Evolutionary conservation across 2,329 filamentous ascomycete genomes (phyloP).

Genomic region (Akanthomyces lecanii): DNA sequence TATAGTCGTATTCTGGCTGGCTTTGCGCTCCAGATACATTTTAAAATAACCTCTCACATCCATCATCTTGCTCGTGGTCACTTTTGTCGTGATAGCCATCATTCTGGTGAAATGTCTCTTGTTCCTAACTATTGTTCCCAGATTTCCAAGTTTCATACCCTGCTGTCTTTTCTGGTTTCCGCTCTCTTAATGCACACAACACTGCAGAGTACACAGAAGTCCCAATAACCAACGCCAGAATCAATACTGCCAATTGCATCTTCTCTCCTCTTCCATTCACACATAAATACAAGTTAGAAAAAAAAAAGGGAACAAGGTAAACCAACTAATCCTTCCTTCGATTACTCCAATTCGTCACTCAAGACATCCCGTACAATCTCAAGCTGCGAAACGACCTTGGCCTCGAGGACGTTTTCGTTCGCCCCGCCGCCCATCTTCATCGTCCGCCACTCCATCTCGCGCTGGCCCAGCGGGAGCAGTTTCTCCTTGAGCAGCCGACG

Average conservation of each 20-base stretch:
- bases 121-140: not conserved
- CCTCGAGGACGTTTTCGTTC: conserved; percentile 65
- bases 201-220: not conserved
- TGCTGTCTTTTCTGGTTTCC: not conserved
- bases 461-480: conserved; percentile 67
- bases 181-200: conserved; percentile 2
- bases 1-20: not conserved
- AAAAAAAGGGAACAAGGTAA: conserved; percentile 15
- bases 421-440: conserved; percentile 36
- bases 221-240: conserved; percentile 16
- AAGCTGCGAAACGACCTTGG: conserved; percentile 68
- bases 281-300: not conserved
- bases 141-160: not conserved
- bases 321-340: conserved; percentile 17
- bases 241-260: conserved; percentile 1
- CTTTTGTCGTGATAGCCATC: not conserved
- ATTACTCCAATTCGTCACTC: conserved; percentile 45
- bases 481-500: conserved; percentile 66
- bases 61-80: not conserved
- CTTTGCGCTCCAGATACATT: not conserved
- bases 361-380: conserved; percentile 55
- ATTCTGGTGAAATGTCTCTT: not conserved
- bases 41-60: not conserved
- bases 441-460: conserved; percentile 62
- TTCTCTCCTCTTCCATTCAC: not conserved